Base-by-base conservation (phyloP, 2,329 filamentous ascomycete genomes). In the Cordyceps militaris region DNA sequence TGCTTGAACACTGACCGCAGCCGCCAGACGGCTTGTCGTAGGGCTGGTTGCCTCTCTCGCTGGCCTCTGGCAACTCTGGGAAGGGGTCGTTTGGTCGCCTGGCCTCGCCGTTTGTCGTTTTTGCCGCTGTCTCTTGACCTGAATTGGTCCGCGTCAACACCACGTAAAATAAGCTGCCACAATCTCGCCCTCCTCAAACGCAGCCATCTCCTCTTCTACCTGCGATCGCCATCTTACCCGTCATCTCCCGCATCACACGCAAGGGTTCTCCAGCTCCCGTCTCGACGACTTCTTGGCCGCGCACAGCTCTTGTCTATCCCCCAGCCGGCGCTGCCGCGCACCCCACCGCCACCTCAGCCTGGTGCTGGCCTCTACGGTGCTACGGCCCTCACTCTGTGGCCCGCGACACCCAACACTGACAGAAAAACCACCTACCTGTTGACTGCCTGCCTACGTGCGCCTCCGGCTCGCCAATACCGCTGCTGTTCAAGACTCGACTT, bases 291-390 rank as follows among this genome's bases (percentile, higher is more conserved):
- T 23, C 46, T 36, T 32, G 21, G 36, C 38, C 14, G 21, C 24
- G 13, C 43, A 46, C 43, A 28, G 16, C 16, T 48, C 23, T 21
- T 9, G 3, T 23, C 50, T 24, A n/a, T 23, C 38, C 50, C 51
- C 51, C 51, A 38, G 40, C 38, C 53, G 32, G 43, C 53, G 53
- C 43, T 43, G 43, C 43, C 34, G 11, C 40, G 30, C 26, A 23
- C 44, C 54, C 54, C 54, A 34, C 54, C 54, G 54, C 54, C 54
- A 57, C 54, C 54, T 57, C 44, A 57, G 54, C 44, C 54, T 43
- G 21, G 28, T 56, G 30, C 52, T 56, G 52, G 42, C 42, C 52
- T 56, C 43, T 56, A 28, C 38, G 28, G 46, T 57, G 34, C 55
- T 51, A 46, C 36, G 42, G 38, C 23, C 13, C 38, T 57, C 49